Evolutionary conservation across 176 grass and related monocot species (phyloP), one percentile per base, ranked within the genome.

Genomic region (Oryza rufipogon): DNA sequence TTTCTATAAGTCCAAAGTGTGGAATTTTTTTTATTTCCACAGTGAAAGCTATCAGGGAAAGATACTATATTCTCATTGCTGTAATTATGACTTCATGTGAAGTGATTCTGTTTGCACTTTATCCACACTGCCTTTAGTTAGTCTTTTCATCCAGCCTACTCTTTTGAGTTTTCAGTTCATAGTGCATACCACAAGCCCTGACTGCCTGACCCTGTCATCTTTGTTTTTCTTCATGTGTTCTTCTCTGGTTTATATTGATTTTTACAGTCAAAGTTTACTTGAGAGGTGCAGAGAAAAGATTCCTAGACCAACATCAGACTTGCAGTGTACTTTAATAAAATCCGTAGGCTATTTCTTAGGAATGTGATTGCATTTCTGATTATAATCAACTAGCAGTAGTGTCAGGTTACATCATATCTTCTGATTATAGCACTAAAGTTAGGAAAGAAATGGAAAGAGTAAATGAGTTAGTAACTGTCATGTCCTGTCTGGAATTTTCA

Each of bases 71-170:
- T 86, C 83, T 34, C 33, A 25, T 81, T 86, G 65, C 71, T 42
- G 71, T 28, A 47, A 75, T 68, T 45, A 68, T 81, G 71, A 33
- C 25, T 86, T 36, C 88, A 90, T 82, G 78, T 86, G 80, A 7
- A 70, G 52, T 76, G 9, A 47, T 22, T 76, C 12, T 64, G 32
- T 48, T 87, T 22, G 56, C 72, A 63, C 34, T 82, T 82, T 82
- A 8, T 82, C 34, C 14, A 77, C 32, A 79, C 73, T 51, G 20
- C 41, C 54, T 71, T 74, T 64, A 16, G 16, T 75, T 86, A 58
- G 30, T 77, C 41, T 68, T 90, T 74, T 71, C 74, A 39, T 51
- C 28, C 73, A 78, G 5, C 25, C 30, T n/a, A 2, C 33, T 12
- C 63, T 70, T 68, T 83, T 68, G 68, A 60, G 81, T 68, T 68